Base-by-base conservation (phyloP, 2,329 filamentous ascomycete species). In the Parasarocladium wereldwijsianum region DNA sequence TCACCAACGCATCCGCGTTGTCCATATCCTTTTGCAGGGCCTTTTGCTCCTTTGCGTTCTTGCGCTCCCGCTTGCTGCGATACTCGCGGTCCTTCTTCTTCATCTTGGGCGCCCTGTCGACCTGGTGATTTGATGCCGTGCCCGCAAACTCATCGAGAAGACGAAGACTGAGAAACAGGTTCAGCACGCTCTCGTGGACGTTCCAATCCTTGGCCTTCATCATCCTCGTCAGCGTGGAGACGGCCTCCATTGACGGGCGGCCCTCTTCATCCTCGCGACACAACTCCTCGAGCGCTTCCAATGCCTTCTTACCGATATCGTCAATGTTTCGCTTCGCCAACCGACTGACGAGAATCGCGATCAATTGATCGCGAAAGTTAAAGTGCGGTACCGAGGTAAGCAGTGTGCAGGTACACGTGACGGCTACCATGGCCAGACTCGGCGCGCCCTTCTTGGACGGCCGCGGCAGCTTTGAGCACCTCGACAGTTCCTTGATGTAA, bases 181-280 rank as follows among this genome's bases (percentile, higher is more conserved):
- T 93, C 32, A 96, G 56, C 1, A 92, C 79, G 43, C 67, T 77
- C 53, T 94, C 86, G 42, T 94, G 71, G 17, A 94, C 68, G 26
- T 74, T 60, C 52, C 82, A 98, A 34, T 87, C 74, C 40, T 76
- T 77, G 2, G 76, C 76, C 55, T 82, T 93, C 76, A 98, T 87
- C 86, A 94, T 93, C 59, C 90, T 93, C 15, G 83, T 74, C 24
- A 98, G 60, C 32, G 93, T 64, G 1, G 75, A 72, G 8, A 93
- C 82, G 0, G 83, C 81, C 49, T 98, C 90, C 41, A 93, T 66
- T 1, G 86, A 84, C 1, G 85, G 76, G 12, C 80, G 74, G 11
- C 90, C 90, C 45, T 96, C 87, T 28, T 94, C 84, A 38, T 98
- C 90, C 9, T 85, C 75, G 13, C 63, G 62, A 46, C 96, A 94